Conservation (phyloP, 352 stramenopile genomes). For the Phytophthora rubi region DNA sequence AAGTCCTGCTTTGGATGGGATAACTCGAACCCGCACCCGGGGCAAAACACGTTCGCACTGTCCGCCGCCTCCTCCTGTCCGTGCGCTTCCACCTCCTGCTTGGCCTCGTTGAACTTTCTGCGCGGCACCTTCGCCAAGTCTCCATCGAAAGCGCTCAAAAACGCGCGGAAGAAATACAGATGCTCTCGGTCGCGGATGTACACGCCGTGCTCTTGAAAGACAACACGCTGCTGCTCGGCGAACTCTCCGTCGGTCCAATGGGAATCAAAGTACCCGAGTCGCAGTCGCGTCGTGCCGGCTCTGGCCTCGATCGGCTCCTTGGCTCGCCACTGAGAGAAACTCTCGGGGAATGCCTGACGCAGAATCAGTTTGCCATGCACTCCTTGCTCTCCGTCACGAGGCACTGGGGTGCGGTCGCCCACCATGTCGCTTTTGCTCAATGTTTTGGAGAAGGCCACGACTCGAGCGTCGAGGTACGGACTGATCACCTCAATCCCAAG, state of each 20-base stretch:
- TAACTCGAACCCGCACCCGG: slow-evolving; percentile 51
- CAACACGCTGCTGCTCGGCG: slow-evolving; percentile 30
- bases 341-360: slow-evolving; percentile 85
- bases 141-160: slow-evolving; percentile 57
- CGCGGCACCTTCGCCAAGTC: slow-evolving; percentile 56
- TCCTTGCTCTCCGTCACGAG: slow-evolving; percentile 47
- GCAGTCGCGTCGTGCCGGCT: slow-evolving; percentile 71
- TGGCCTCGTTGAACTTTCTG: slow-evolving; percentile 25
- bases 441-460: slow-evolving; percentile 73
- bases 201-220: slow-evolving; percentile 51
- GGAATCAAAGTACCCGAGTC: slow-evolving; percentile 68
- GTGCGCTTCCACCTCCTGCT: slow-evolving; percentile 46
- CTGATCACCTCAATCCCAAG: slow-evolving; percentile 75
- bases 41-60: slow-evolving; percentile 59
- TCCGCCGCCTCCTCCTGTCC: slow-evolving; percentile 38
- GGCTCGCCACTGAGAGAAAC: slow-evolving; percentile 81
- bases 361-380: slow-evolving; percentile 84
- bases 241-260: slow-evolving; percentile 53
- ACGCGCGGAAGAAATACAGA: slow-evolving; percentile 72
- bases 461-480: slow-evolving; percentile 75
- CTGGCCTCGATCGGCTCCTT: slow-evolving; percentile 92
- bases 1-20: slow-evolving; percentile 54
- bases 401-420: slow-evolving; percentile 65
- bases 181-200: slow-evolving; percentile 75
- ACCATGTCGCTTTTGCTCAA: slow-evolving; percentile 71